A percentile compares a stretch with the other conserved stretches of the same genome.
Conservation (phyloP, 139 green algal genomes). For the Nannochloris sp. region DNA sequence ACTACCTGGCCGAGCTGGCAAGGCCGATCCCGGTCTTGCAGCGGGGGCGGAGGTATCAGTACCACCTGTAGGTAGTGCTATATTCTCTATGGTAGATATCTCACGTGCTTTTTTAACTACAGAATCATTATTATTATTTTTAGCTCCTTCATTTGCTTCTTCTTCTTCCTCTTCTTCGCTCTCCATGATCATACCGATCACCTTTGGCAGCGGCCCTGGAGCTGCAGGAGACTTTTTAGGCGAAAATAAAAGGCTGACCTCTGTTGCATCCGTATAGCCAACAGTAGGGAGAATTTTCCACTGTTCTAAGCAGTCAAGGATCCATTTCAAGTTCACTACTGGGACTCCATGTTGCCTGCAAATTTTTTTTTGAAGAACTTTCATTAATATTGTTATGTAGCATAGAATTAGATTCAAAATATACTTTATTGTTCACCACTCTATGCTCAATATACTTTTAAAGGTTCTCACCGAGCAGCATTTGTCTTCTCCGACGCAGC, state of each 20-base stretch:
- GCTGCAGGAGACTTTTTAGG: no score
- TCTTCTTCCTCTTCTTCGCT: constrained; percentile 6
- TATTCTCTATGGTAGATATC: background rate
- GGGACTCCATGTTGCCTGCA: background rate
- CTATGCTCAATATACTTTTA: no score
- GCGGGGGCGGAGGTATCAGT: background rate
- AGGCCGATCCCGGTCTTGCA: background rate
- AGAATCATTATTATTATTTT: background rate
- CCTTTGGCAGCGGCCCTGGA: no score
- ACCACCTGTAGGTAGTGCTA: background rate
- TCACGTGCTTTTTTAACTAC: background rate
- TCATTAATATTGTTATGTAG: background rate
- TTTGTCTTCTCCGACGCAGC: no score
- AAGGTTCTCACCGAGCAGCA: no score
- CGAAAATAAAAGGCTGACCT: no score
- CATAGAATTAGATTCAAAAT: no score
- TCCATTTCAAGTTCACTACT: constrained; percentile 5
- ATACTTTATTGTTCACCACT: no score
- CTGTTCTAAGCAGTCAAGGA: constrained; percentile 6
- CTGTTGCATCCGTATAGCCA: background rate
- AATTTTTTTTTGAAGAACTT: background rate
- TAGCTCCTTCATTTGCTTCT: background rate
- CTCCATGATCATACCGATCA: background rate
- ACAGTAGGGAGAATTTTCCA: background rate
- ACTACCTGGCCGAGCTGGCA: background rate